phyloP scores from a whole-genome alignment of 2,329 filamentous ascomycete genomes.

The Colletotrichum coccodes region DNA sequence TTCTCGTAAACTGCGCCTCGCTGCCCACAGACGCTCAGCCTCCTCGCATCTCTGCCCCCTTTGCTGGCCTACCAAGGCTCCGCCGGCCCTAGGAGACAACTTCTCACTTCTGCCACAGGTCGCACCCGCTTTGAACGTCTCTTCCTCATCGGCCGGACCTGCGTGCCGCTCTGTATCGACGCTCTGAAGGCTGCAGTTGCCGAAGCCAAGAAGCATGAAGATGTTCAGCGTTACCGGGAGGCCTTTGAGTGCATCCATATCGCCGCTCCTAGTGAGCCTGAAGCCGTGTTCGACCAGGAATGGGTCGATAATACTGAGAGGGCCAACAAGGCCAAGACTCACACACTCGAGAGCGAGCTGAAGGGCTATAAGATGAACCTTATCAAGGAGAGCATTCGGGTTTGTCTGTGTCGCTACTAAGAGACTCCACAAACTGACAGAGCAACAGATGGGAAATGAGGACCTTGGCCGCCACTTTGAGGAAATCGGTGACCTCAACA shows the following conservation, averaged over 20 bases:
- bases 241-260: constrained; percentile 73
- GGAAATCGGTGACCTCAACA: constrained; percentile 76
- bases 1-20: constrained; percentile 22
- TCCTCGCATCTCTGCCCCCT: constrained; percentile 19
- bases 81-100: constrained; percentile 1
- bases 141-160: constrained; percentile 82
- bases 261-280: constrained; percentile 73
- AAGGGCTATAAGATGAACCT: constrained; percentile 96
- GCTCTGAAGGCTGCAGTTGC: constrained; percentile 81
- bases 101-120: constrained; percentile 59
- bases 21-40: constrained; percentile 19
- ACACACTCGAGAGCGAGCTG: constrained; percentile 84
- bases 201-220: constrained; percentile 80
- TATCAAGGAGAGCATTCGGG: constrained; percentile 95
- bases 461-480: constrained; percentile 89
- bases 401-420: constrained; percentile 51
- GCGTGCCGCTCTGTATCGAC: constrained; percentile 79
- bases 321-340: constrained; percentile 75
- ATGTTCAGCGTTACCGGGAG: constrained; percentile 77
- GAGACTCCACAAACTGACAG: constrained; percentile 17
- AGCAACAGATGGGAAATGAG: constrained; percentile 86
- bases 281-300: constrained; percentile 72
- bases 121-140: constrained; percentile 85
- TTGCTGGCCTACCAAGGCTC: constrained; percentile 25
- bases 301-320: constrained; percentile 80